A percentile compares a stretch with the other conserved stretches of the same genome.
Conservation (phyloP, 192 early-diverging fungal species). For the Obelidium mucronatum region DNA sequence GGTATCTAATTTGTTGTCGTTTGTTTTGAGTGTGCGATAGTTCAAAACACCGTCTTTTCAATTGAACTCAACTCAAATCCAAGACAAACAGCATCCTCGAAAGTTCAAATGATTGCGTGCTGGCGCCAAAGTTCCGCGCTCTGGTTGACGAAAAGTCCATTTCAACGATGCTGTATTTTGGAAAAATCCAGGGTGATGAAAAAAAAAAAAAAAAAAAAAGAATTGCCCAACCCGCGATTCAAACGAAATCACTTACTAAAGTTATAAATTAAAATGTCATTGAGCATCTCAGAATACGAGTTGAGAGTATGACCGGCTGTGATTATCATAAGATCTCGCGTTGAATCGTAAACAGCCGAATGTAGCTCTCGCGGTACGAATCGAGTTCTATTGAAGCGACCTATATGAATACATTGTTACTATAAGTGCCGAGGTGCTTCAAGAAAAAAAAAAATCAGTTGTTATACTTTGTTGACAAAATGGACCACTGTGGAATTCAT, state of each 20-base stretch:
- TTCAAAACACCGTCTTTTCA: not conserved
- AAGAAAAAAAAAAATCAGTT: too few species aligned
- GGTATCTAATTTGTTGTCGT: too few species aligned
- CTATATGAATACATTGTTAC: too few species aligned
- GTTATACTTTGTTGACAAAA: conserved; percentile 44
- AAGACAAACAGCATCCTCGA: conserved; percentile 22
- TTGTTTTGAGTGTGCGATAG: too few species aligned
- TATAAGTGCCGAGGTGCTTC: too few species aligned
- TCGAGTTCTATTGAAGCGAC: not conserved
- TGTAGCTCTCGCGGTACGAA: conserved; percentile 36
- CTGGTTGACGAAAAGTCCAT: not conserved
- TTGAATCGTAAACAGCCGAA: conserved; percentile 39
- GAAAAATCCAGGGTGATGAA: too few species aligned
- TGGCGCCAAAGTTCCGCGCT: not conserved
- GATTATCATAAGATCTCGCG: conserved; percentile 34
- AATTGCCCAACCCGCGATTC: too few species aligned
- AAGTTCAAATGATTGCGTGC: not conserved
- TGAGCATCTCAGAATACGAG: conserved; percentile 17
- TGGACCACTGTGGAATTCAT: conserved; percentile 21
- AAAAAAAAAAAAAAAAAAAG: too few species aligned
- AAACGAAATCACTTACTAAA: too few species aligned
- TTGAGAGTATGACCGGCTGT: conserved; percentile 19
- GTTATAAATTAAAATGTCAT: conserved; percentile 35
- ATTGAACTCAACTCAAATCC: conserved; percentile 29
- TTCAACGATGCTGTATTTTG: not conserved